Evolutionary conservation across 495 filamentous ascomycete species (phyloP), one percentile per base, ranked within the genome.

Genomic region (Penicillium pancosmium): DNA sequence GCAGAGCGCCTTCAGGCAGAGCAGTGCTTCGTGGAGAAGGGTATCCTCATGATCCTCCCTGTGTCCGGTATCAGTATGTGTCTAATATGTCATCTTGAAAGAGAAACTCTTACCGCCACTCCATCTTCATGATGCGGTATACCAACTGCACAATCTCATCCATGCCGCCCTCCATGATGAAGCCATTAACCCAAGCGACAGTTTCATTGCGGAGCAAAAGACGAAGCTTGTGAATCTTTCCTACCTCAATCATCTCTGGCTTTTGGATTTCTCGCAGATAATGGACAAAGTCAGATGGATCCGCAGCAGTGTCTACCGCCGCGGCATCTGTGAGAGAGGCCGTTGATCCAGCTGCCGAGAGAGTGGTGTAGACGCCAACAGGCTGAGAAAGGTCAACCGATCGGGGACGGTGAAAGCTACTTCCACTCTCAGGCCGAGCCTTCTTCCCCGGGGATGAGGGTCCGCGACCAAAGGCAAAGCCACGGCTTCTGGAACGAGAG

Each of bases 41-140:
- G 84, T 86, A 68, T 98, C 94, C 73, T 98, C 94, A 68, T 98
- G 94, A 65, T 98, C 94, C 78, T 97, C 94, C 67, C 92, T 92
- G 59, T 66, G n/a, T 41, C 36, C 34, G n/a, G 16, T 12, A 41
- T 73, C 52, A 70, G 69, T 40, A 48, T 11, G 8, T 23, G 11
- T 27, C 5, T n/a, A 48, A 12, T 2, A 23, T 27, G 10, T 9
- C 23, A 23, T 48, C 23, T n/a, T 9, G n/a, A 48, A n/a, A 27
- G 31, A 4, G 19, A 48, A 38, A 31, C 44, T 78, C 88, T 66
- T 82, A 93, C 91, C 93, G 89, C 94, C 94, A 98, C 70, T 97
- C 95, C 54, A 98, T 86, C 53, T 89, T 88, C 84, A 97, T 92
- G 50, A 91, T 97, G 13, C 94, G 84, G 63, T 96, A 87, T 56